Percentiles rank a stretch among this genome's conserved stretches.
These are phyloP conservation scores for Stemphylium vesicarium DNA, from an alignment of 2,329 filamentous ascomycete genomes.

Conservation along the genomic window DNA sequence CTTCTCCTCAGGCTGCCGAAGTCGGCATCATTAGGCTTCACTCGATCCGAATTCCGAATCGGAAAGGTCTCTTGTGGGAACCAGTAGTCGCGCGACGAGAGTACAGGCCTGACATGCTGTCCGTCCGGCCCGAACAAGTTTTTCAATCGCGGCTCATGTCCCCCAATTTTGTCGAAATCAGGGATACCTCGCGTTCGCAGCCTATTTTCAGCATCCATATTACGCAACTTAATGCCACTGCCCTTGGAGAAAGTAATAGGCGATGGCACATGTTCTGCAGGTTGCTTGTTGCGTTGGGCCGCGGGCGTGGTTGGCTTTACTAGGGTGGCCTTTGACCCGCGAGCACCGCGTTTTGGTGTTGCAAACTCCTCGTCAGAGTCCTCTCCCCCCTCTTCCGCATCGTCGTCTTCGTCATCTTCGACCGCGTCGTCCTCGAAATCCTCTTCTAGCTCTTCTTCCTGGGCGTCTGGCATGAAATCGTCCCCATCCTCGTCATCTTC, in stretches of 20 bases:
- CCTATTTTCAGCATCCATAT: conserved; percentile 17
- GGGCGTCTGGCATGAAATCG: conserved; percentile 32
- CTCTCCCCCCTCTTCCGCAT: conserved; percentile 24
- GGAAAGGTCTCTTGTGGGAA: conserved; percentile 59
- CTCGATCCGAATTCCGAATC: conserved; percentile 27
- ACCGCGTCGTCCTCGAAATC: conserved; percentile 31
- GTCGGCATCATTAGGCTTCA: neutral
- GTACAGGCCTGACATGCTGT: conserved; percentile 57
- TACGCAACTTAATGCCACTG: conserved; percentile 19
- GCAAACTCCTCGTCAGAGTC: conserved; percentile 22
- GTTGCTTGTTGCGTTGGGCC: conserved; percentile 8
- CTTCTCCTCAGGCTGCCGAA: conserved; percentile 50
- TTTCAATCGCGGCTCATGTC: conserved; percentile 52
- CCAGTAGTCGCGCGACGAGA: conserved; percentile 61
- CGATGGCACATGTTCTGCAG: conserved; percentile 9
- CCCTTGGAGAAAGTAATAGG: conserved; percentile 23
- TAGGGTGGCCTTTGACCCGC: conserved; percentile 13
- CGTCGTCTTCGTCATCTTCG: conserved; percentile 47
- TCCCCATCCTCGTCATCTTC: conserved; percentile 33
- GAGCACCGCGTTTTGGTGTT: conserved; percentile 9
- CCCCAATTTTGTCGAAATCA: conserved; percentile 40
- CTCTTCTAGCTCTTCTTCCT: conserved; percentile 35
- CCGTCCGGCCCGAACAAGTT: conserved; percentile 59
- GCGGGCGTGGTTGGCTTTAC: conserved; percentile 2
- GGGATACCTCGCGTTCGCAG: conserved; percentile 36